Conservation (phyloP, 2,329 filamentous ascomycete species). For the Fusarium nelsonii region DNA sequence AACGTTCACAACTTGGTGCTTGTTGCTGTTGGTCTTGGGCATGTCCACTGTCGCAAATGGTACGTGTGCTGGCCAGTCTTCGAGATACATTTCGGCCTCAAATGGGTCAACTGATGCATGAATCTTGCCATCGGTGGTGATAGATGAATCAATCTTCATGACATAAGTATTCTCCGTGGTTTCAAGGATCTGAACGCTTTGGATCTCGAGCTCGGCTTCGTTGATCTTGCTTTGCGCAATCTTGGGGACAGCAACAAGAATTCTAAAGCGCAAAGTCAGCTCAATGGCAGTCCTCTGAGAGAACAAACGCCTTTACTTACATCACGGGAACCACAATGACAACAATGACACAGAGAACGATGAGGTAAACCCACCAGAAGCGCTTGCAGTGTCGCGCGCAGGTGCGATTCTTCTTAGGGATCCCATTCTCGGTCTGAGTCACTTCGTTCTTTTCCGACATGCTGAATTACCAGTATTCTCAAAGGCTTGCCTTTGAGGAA, state of each 20-base stretch:
- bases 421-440: conserved; percentile 53
- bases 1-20: conserved; percentile 64
- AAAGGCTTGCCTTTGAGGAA: not conserved
- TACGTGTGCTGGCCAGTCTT: conserved; percentile 60
- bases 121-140: conserved; percentile 64
- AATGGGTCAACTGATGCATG: conserved; percentile 66
- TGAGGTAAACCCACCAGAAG: conserved; percentile 73
- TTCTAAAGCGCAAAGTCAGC: conserved; percentile 53
- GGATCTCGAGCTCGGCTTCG: conserved; percentile 63
- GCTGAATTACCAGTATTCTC: conserved; percentile 11
- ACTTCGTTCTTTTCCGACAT: conserved; percentile 57
- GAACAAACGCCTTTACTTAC: conserved; percentile 59
- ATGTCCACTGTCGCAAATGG: conserved; percentile 66
- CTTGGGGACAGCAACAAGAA: conserved; percentile 68
- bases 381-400: conserved; percentile 63
- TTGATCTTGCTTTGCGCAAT: conserved; percentile 70
- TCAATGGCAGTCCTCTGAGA: not conserved
- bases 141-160: conserved; percentile 68
- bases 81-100: conserved; percentile 66
- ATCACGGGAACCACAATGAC: conserved; percentile 69
- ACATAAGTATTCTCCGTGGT: conserved; percentile 59
- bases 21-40: conserved; percentile 63
- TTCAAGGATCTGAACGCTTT: conserved; percentile 63
- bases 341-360: conserved; percentile 62
- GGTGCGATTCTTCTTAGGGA: conserved; percentile 53